Conservation (phyloP, 2,329 filamentous ascomycete genomes). For the Ophiosphaerella korrae region DNA sequence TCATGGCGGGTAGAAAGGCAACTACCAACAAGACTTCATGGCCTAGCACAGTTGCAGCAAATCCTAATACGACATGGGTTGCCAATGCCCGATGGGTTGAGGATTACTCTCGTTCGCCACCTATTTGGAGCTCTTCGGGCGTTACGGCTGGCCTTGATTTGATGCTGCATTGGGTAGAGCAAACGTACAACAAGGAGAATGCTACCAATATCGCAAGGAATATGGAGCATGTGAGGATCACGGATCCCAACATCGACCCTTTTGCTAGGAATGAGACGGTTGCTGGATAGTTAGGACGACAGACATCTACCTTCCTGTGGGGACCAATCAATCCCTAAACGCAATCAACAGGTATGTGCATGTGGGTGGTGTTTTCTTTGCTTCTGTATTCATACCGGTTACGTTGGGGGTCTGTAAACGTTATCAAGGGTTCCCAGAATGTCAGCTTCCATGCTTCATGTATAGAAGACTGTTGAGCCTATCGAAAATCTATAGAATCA, state of each 20-base stretch:
- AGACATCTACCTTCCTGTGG: too few species aligned
- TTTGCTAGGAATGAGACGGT: constrained; percentile 51
- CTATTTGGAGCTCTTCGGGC: constrained; percentile 67
- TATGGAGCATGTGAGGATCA: constrained; percentile 64
- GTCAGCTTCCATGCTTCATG: background rate
- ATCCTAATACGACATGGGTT: constrained; percentile 63
- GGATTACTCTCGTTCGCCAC: constrained; percentile 58
- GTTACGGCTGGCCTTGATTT: constrained; percentile 66
- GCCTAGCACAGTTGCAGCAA: constrained; percentile 49
- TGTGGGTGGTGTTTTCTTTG: background rate
- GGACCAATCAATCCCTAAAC: background rate
- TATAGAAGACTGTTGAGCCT: constrained; percentile 6
- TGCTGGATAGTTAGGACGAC: background rate
- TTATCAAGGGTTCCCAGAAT: too few species aligned
- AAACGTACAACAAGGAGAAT: constrained; percentile 58
- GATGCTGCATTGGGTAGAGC: constrained; percentile 60
- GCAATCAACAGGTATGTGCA: background rate
- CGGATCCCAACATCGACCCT: constrained; percentile 58
- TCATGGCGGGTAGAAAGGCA: constrained; percentile 60
- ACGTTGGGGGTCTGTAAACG: too few species aligned
- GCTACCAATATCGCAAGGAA: constrained; percentile 55
- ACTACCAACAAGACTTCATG: constrained; percentile 51
- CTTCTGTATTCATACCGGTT: background rate
- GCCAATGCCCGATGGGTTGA: constrained; percentile 65
- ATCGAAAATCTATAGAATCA: background rate